Evolutionary conservation across 495 filamentous ascomycete species (phyloP).

Genomic region (Aspergillus saccharolyticus): DNA sequence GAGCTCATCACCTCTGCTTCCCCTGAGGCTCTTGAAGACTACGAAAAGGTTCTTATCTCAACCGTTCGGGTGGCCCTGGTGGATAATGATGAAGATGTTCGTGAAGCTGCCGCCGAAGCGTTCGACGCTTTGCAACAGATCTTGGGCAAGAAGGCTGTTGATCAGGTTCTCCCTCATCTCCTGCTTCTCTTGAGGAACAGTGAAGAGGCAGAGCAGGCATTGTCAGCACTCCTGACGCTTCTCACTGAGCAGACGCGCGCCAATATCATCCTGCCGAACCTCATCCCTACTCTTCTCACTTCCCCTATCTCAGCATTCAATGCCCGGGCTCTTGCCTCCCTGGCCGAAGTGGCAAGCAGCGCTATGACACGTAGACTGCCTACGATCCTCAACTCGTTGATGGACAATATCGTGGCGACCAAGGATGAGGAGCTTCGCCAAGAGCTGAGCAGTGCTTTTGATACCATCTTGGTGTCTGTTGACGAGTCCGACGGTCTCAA

Average conservation of each 20-base stretch:
- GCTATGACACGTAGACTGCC: conserved; percentile 87
- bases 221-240: conserved; percentile 86
- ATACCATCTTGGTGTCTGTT: conserved; percentile 82
- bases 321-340: conserved; percentile 82
- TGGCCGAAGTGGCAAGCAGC: conserved; percentile 82
- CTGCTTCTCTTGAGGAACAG: conserved; percentile 80
- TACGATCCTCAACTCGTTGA: conserved; percentile 82
- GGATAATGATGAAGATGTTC: conserved; percentile 80
- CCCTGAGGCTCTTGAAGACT: conserved; percentile 82
- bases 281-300: conserved; percentile 84
- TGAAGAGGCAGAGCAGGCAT: conserved; percentile 82
- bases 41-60: conserved; percentile 90
- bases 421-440: conserved; percentile 68
- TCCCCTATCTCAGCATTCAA: conserved; percentile 94
- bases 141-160: conserved; percentile 86
- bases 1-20: conserved; percentile 93
- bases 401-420: conserved; percentile 80
- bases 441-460: conserved; percentile 75
- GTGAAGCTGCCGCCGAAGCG: conserved; percentile 93
- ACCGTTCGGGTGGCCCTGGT: conserved; percentile 91
- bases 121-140: conserved; percentile 93
- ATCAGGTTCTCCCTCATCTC: conserved; percentile 90
- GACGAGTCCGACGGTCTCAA: conserved; percentile 96
- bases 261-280: conserved; percentile 93
- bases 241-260: conserved; percentile 90